phyloP scores from a whole-genome alignment of 2,329 filamentous ascomycete species.

The Tolypocladium sp. region DNA sequence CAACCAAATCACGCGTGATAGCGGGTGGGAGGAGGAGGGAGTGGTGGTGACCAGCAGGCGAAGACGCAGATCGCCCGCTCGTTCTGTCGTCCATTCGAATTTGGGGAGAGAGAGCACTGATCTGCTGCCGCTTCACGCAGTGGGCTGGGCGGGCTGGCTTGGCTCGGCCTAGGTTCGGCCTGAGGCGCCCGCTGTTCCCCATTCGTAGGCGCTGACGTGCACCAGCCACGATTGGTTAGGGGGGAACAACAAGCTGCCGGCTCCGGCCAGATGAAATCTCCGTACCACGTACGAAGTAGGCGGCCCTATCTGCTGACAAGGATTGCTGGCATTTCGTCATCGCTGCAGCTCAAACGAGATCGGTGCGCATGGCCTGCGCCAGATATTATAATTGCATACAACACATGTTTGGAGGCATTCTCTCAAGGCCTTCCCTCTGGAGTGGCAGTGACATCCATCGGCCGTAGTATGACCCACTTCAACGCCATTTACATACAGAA shows the following conservation, averaged over 20 bases:
- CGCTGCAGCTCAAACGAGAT: not conserved
- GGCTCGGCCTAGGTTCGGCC: not conserved
- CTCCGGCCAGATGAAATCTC: not conserved
- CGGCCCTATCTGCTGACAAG: not conserved
- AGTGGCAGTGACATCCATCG: not conserved
- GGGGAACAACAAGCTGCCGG: not conserved
- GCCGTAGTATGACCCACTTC: not conserved
- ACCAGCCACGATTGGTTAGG: not conserved
- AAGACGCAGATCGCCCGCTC: not conserved
- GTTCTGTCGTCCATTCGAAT: not conserved
- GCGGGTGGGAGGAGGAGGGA: not conserved
- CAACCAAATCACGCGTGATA: not conserved
- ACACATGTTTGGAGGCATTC: not conserved
- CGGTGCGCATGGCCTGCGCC: not conserved
- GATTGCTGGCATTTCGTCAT: not conserved
- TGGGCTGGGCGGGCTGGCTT: not conserved
- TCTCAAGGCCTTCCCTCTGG: not conserved
- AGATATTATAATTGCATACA: not conserved
- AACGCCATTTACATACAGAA: not conserved
- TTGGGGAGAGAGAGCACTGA: not conserved
- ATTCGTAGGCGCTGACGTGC: not conserved
- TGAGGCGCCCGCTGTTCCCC: not conserved
- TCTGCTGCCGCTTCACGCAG: not conserved
- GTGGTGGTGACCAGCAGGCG: not conserved
- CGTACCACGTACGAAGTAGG: not conserved